phyloP scores from a whole-genome alignment of 352 stramenopile genomes.

The Phytophthora foliorum region DNA sequence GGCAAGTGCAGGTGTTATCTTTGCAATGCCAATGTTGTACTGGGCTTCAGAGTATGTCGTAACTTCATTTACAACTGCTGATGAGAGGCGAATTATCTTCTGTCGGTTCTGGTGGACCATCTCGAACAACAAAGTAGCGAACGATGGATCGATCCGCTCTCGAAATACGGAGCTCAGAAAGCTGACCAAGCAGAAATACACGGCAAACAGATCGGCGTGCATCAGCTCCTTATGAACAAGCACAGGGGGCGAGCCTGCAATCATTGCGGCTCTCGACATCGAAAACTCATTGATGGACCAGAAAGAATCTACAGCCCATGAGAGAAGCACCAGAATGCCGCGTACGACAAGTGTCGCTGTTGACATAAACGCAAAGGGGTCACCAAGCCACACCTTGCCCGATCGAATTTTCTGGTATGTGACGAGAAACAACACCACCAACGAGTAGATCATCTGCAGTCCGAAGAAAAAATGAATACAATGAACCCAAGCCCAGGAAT shows the following conservation, averaged over 20 bases:
- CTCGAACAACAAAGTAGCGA: conserved; percentile 30
- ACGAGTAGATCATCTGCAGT: conserved; percentile 32
- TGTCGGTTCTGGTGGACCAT: conserved; percentile 19
- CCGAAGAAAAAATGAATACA: conserved; percentile 46
- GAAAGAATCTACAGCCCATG: conserved; percentile 39
- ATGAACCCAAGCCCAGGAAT: conserved; percentile 53
- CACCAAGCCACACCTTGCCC: conserved; percentile 51
- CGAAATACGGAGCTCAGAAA: conserved; percentile 30
- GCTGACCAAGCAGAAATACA: conserved; percentile 26
- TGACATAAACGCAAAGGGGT: conserved; percentile 48
- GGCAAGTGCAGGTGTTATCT: conserved; percentile 7
- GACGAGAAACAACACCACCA: conserved; percentile 39
- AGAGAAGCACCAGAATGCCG: conserved; percentile 33
- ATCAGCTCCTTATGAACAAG: conserved; percentile 37
- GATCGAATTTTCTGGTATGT: conserved; percentile 36
- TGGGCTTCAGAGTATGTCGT: conserved; percentile 8
- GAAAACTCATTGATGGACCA: conserved; percentile 47
- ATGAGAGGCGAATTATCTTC: conserved; percentile 3
- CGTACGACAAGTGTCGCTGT: conserved; percentile 27
- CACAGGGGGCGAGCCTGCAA: conserved; percentile 9
- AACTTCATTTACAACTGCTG: conserved; percentile 17
- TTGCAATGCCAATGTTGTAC: conserved; percentile 22
- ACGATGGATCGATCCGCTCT: conserved; percentile 33
- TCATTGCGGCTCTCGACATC: conserved; percentile 24
- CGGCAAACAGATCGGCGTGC: conserved; percentile 36